Conservation (phyloP, 352 stramenopile genomes). For the Globisporangium camurandrum region DNA sequence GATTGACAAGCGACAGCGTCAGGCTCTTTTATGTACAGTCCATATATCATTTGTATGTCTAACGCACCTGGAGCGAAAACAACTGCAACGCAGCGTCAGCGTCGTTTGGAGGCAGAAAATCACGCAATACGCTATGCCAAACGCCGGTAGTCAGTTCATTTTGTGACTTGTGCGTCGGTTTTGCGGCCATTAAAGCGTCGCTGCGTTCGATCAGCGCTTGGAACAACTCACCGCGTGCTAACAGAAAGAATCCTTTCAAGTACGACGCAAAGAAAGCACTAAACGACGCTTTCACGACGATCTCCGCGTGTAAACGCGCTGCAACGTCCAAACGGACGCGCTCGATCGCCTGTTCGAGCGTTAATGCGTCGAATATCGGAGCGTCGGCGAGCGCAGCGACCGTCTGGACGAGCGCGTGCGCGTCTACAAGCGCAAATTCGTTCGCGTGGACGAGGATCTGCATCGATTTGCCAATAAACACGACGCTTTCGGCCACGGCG, state of each 20-base stretch:
- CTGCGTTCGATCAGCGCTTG: constrained; percentile 65
- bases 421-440: constrained; percentile 38
- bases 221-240: constrained; percentile 63
- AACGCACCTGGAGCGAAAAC: constrained; percentile 41
- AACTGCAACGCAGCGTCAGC: constrained; percentile 25
- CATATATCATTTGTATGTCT: not conserved
- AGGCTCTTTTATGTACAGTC: not conserved
- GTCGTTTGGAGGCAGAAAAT: constrained; percentile 23
- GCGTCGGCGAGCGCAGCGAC: constrained; percentile 28
- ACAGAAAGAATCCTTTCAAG: constrained; percentile 66
- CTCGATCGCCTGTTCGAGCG: constrained; percentile 49
- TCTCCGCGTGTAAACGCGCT: constrained; percentile 41
- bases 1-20: not conserved
- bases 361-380: constrained; percentile 38
- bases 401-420: constrained; percentile 30
- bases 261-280: constrained; percentile 36
- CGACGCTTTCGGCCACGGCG: constrained; percentile 50
- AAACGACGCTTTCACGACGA: constrained; percentile 65
- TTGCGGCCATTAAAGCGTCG: constrained; percentile 40
- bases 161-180: constrained; percentile 41
- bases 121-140: constrained; percentile 44
- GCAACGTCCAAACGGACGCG: constrained; percentile 49
- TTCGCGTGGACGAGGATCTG: constrained; percentile 42
- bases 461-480: constrained; percentile 61
- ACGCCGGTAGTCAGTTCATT: constrained; percentile 59